phyloP scores from a whole-genome alignment of 108 stramenopile genomes.

The Pseudonitzschia delicatissima region DNA sequence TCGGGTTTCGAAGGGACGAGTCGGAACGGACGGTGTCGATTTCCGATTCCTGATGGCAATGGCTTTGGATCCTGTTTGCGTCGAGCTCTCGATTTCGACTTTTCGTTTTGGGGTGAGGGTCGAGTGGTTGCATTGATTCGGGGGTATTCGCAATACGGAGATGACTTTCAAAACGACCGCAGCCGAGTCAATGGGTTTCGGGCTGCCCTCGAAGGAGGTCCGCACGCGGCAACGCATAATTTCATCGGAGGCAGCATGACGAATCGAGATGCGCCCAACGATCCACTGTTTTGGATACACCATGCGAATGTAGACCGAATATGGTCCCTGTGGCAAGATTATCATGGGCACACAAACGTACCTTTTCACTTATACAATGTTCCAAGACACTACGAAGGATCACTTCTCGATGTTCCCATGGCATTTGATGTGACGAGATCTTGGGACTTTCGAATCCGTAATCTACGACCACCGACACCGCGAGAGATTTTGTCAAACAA shows the following conservation, averaged over 20 bases:
- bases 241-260: conserved; percentile 7
- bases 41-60: not conserved
- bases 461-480: too few species aligned
- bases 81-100: not conserved
- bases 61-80: not conserved
- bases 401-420: not conserved
- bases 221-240: conserved; percentile 1
- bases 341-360: not conserved
- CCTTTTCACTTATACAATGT: not conserved
- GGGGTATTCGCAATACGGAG: not conserved
- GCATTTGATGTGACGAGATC: too few species aligned
- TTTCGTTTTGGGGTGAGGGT: not conserved
- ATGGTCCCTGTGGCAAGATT: conserved; percentile 9
- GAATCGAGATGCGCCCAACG: not conserved
- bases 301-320: conserved; percentile 12
- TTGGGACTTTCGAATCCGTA: too few species aligned
- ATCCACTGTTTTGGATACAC: conserved; percentile 1
- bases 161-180: not conserved
- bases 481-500: too few species aligned
- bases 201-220: conserved; percentile 8
- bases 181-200: not conserved
- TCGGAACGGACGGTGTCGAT: not conserved
- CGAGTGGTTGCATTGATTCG: not conserved
- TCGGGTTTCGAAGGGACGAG: not conserved
- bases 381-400: conserved; percentile 4